A percentile compares a stretch with the other conserved stretches of the same genome.
Conservation (phyloP, 192 early-diverging fungal genomes). For the Rhizophagus clarus region DNA sequence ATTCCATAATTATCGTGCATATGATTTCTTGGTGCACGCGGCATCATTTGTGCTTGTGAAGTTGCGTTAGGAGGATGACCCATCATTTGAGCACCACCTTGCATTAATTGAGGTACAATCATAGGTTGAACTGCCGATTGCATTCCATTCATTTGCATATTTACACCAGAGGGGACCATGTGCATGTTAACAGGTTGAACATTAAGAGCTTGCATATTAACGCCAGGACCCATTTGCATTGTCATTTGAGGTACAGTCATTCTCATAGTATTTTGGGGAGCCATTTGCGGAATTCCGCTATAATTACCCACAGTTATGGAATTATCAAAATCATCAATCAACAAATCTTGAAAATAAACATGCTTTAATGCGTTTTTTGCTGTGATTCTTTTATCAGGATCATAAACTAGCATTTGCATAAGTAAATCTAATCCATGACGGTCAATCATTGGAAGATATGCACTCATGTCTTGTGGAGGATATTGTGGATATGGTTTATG, state of each 20-base stretch:
- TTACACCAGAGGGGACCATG: neutral
- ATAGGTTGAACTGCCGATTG: constrained; percentile 17
- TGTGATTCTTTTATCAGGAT: constrained; percentile 65
- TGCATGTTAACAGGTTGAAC: neutral
- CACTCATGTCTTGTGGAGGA: constrained; percentile 62
- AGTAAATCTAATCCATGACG: constrained; percentile 71
- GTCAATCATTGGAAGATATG: constrained; percentile 76
- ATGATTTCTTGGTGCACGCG: constrained; percentile 12
- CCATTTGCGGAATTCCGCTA: neutral
- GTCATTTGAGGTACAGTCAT: constrained; percentile 17
- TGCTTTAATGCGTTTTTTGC: constrained; percentile 68
- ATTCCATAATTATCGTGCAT: constrained; percentile 26
- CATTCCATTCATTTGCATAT: constrained; percentile 25
- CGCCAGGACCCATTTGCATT: constrained; percentile 13
- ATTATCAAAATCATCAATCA: constrained; percentile 33
- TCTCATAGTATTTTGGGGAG: neutral
- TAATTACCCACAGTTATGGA: neutral
- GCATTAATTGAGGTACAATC: constrained; percentile 8
- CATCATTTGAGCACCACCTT: neutral
- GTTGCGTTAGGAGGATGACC: constrained; percentile 13
- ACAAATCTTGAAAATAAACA: constrained; percentile 59
- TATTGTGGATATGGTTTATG: constrained; percentile 69
- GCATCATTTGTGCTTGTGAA: neutral
- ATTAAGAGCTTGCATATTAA: constrained; percentile 13
- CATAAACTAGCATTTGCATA: constrained; percentile 73